Evolutionary conservation across 1,139 yeast genomes (phyloP).

Genomic region (Nematodospora anomalae): DNA sequence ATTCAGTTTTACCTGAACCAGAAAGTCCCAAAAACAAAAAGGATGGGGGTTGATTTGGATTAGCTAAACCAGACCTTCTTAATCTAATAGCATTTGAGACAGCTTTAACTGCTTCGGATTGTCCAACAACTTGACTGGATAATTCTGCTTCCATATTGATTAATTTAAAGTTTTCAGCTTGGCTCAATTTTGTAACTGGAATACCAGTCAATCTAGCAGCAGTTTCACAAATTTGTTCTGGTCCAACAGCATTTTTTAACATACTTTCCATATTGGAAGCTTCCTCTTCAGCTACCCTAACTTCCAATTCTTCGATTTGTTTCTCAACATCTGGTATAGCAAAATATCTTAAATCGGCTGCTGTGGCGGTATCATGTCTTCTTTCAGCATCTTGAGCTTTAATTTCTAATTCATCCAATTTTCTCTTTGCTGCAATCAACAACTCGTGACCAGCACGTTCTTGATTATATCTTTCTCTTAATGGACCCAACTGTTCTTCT

Average conservation of each 20-base stretch:
- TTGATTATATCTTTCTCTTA: constrained; percentile 79
- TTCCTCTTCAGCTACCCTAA: constrained; percentile 72
- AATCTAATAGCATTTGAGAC: constrained; percentile 93
- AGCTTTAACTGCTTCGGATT: constrained; percentile 92
- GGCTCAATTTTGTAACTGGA: constrained; percentile 95
- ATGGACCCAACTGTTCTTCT: constrained; percentile 82
- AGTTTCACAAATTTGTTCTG: constrained; percentile 94
- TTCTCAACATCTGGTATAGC: constrained; percentile 91
- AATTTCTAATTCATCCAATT: constrained; percentile 85
- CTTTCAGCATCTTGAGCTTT: constrained; percentile 97
- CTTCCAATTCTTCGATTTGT: constrained; percentile 74
- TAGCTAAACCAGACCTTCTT: constrained; percentile 92
- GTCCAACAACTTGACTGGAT: constrained; percentile 87
- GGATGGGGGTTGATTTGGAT: constrained; percentile 95
- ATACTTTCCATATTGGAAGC: constrained; percentile 62
- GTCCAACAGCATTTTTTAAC: constrained; percentile 85
- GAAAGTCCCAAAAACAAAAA: constrained; percentile 93
- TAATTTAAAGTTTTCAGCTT: constrained; percentile 90
- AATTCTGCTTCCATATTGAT: constrained; percentile 92
- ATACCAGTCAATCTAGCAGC: constrained; percentile 97
- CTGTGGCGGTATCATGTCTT: constrained; percentile 90
- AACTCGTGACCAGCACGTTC: constrained; percentile 93
- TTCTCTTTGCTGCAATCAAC: constrained; percentile 83
- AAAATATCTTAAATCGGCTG: constrained; percentile 93
- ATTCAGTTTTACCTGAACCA: constrained; percentile 98